These are phyloP conservation scores for Arabidopsis thaliana DNA, from an alignment of 345 rosid genomes.

Conservation along the genomic window DNA sequence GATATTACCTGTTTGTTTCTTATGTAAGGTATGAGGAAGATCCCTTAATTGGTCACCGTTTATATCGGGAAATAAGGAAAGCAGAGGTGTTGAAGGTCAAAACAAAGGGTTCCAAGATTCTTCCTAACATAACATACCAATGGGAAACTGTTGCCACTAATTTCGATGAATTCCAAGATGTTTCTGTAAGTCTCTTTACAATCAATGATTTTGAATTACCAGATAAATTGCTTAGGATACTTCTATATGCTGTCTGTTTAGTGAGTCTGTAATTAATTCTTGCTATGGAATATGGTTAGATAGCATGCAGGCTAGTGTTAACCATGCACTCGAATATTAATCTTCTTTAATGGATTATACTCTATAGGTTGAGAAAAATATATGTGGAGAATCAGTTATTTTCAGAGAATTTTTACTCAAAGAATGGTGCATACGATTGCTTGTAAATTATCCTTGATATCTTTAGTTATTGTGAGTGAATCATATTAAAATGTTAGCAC, in stretches of 20 bases:
- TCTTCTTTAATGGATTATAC: constrained; percentile 22
- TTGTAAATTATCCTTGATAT: constrained; percentile 13
- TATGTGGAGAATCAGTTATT: constrained; percentile 6
- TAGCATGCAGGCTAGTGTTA: constrained; percentile 28
- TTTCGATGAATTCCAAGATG: constrained; percentile 96
- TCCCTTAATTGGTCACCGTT: constrained; percentile 86
- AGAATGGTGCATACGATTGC: constrained; percentile 31
- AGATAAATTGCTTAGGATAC: constrained; percentile 14
- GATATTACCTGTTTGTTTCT: constrained; percentile 39
- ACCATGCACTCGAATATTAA: constrained; percentile 3
- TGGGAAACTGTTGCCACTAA: constrained; percentile 99
- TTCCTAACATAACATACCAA: constrained; percentile 67
- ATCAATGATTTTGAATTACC: constrained; percentile 4
- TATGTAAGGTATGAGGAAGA: constrained; percentile 93
- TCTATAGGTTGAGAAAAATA: constrained; percentile 24
- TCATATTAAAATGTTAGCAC: constrained; percentile 11
- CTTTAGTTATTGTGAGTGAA: constrained; percentile 12
- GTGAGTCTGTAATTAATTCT: constrained; percentile 5
- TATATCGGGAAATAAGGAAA: constrained; percentile 93
- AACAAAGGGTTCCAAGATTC: constrained; percentile 83
- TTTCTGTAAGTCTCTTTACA: constrained; percentile 57
- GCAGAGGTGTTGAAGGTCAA: constrained; percentile 76
- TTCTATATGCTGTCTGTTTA: constrained; percentile 22
- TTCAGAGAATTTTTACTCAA: constrained; percentile 1
- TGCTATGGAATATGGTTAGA: constrained; percentile 24